phyloP scores from a whole-genome alignment of 106 monocot species.

The Cymbidium sinense region DNA sequence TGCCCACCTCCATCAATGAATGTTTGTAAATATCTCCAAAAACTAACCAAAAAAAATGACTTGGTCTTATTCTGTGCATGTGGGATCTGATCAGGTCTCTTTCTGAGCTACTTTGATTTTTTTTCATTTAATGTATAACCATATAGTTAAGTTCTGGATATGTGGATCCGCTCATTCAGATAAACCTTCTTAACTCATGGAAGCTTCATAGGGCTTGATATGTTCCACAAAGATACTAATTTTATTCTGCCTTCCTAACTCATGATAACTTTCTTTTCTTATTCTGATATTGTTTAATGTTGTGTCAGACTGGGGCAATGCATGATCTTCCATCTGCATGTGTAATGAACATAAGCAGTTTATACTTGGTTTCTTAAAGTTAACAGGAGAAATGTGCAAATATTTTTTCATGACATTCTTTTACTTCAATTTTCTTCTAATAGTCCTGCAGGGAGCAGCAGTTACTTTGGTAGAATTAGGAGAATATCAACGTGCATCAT shows the following conservation, averaged over 20 bases:
- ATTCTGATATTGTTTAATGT: neutral
- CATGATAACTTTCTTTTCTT: too few species aligned
- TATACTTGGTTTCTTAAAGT: neutral
- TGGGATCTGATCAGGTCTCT: too few species aligned
- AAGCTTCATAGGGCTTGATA: neutral
- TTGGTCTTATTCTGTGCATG: too few species aligned
- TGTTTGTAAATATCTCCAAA: too few species aligned
- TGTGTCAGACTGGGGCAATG: neutral
- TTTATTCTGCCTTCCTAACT: neutral
- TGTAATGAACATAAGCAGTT: neutral
- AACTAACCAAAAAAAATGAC: too few species aligned
- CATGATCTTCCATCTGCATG: neutral
- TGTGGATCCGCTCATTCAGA: too few species aligned
- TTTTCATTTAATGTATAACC: too few species aligned
- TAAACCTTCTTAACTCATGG: neutral
- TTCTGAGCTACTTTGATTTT: too few species aligned
- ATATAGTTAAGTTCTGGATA: too few species aligned
- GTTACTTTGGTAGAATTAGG: conserved; percentile 71
- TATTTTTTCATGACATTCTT: neutral
- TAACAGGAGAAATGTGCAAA: neutral
- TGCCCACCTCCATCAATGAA: too few species aligned
- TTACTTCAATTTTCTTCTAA: conserved; percentile 1
- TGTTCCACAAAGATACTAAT: neutral
- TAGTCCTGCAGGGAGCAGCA: conserved; percentile 61
- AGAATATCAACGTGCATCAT: conserved; percentile 60